A percentile compares a stretch with the other conserved stretches of the same genome.
Evolutionary conservation across 768 basidiomycete genomes (phyloP).

Genomic region (Rhizopogon sp.): DNA sequence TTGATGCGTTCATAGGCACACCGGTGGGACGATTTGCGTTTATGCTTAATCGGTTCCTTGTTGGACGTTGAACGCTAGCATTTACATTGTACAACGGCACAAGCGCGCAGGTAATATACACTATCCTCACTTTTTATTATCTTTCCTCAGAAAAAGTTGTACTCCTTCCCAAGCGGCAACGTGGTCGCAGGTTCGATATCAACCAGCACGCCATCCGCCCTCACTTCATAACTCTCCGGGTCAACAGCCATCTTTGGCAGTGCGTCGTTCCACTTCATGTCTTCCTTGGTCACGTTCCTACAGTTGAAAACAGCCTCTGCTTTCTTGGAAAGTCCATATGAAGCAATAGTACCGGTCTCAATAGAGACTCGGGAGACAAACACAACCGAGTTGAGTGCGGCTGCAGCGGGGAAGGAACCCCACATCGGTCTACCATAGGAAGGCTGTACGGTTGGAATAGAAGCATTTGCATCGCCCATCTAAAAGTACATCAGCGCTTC

Average conservation of each 20-base stretch:
- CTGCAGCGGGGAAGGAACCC: conserved; percentile 74
- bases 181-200: conserved; percentile 71
- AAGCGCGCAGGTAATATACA: neutral
- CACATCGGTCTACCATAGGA: conserved; percentile 89
- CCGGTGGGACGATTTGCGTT: neutral
- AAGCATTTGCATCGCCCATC: conserved; percentile 97
- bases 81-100: neutral
- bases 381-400: conserved; percentile 76
- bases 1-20: neutral
- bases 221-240: conserved; percentile 86
- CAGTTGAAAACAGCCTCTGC: conserved; percentile 75
- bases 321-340: conserved; percentile 68
- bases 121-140: neutral
- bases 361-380: conserved; percentile 83
- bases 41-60: neutral
- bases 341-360: conserved; percentile 47
- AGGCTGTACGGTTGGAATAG: conserved; percentile 95
- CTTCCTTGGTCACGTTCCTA: conserved; percentile 69
- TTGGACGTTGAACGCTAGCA: no score
- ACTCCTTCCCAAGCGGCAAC: conserved; percentile 64
- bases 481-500: conserved; percentile 21
- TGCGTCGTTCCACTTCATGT: conserved; percentile 90
- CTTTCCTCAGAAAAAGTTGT: conserved; percentile 70
- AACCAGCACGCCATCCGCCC: conserved; percentile 69
- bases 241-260: conserved; percentile 86